These are phyloP conservation scores for Cicer arietinum DNA, from an alignment of 306 rosid genomes.

Conservation along the genomic window DNA sequence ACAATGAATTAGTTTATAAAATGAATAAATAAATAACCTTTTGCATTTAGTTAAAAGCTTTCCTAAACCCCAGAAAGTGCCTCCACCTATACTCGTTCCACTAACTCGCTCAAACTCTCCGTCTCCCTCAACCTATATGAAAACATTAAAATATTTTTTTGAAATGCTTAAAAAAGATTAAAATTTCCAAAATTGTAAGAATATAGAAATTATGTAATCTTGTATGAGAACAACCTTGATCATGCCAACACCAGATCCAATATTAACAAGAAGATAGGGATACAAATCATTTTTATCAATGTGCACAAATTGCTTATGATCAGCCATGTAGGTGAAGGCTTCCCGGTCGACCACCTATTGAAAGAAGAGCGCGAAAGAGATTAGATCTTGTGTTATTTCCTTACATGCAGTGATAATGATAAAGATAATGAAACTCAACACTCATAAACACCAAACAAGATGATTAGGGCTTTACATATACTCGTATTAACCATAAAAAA, in stretches of 20 bases:
- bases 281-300: conserved; percentile 80
- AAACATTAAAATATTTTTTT: conserved; percentile 36
- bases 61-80: conserved; percentile 99
- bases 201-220: conserved; percentile 29
- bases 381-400: conserved; percentile 22
- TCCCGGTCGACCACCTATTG: conserved; percentile 78
- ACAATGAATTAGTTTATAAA: conserved; percentile 20
- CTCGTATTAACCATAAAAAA: no score
- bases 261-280: conserved; percentile 93
- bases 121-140: conserved; percentile 82
- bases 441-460: not conserved
- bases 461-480: not conserved
- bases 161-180: conserved; percentile 13
- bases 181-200: conserved; percentile 42
- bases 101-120: conserved; percentile 94
- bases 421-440: not conserved
- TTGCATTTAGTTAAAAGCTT: conserved; percentile 87
- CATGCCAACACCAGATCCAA: conserved; percentile 99
- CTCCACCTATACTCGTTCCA: conserved; percentile 97
- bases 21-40: conserved; percentile 56
- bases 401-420: not conserved
- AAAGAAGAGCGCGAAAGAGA: conserved; percentile 41
- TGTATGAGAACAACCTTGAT: conserved; percentile 69
- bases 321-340: conserved; percentile 79
- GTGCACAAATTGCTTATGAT: conserved; percentile 75